Base-by-base conservation (phyloP, 2,329 filamentous ascomycete species). In the Pochonia chlamydosporia region DNA sequence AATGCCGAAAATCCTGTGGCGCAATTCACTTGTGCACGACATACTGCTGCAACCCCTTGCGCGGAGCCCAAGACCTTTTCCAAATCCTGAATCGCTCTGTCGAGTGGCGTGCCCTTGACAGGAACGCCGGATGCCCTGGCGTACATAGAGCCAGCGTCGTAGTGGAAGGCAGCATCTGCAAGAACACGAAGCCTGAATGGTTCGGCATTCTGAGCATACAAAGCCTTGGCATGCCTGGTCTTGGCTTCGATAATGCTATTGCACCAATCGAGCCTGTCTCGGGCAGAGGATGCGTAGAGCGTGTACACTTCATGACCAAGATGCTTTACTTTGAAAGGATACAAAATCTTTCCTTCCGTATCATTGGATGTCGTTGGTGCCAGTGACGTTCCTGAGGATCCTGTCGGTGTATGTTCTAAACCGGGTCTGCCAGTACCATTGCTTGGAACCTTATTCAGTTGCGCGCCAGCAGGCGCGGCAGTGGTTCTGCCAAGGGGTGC, bases 291-390 rank as follows among this genome's bases (percentile, higher is more conserved):
- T 0, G 92, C 91, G 63, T 95, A 97, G 2, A 99, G 73, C 0
- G 87, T 96, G 64, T 96, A 97, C 1, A 89, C 84, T 56, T 96
- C 91, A 41, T 95, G 88, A 11, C 95, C 93, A 18, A 99, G 78
- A 69, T 99, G 93, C 70, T 96, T 96, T 63, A 99, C 82, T 55
- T 84, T 84, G 80, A 99, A 99, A 0, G 95, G 93, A 63, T 91
- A 99, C 57, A 99, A 69, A 40, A 93, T 87, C 63, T 85, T 89
- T 61, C 89, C 84, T 54, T 95, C 88, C 40, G 77, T 80, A 35
- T 93, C 87, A 52, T 81, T 86, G 24, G 76, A 69, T 28, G 62
- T 69, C 16, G 61, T 54, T 7, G 70, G 65, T 4, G 64, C 61
- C 24, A 80, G 62, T 3, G 83, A 82, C 25, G 70, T 72, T 7